Evolutionary conservation across 23 red algal genomes (phyloP).

Genomic region (Gracilaria gracilis): DNA sequence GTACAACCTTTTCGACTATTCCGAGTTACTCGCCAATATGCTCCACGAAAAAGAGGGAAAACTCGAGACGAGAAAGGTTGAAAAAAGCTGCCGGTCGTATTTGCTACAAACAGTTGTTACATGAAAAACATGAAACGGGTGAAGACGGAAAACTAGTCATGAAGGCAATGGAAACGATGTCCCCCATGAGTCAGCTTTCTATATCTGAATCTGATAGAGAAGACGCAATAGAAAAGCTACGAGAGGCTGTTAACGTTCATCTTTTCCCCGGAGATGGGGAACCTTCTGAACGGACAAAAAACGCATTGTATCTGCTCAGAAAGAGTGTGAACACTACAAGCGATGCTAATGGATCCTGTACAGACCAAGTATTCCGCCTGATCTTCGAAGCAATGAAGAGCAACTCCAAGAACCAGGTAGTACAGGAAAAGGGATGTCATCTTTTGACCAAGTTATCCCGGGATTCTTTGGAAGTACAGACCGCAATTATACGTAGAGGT

Average conservation of each 20-base stretch:
- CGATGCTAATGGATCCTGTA: neutral
- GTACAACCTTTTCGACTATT: neutral
- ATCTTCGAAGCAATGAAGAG: slow-evolving; percentile 5
- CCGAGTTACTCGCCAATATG: neutral
- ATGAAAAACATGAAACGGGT: neutral
- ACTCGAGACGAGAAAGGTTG: slow-evolving; percentile 20
- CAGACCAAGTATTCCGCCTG: neutral
- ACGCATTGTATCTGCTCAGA: neutral
- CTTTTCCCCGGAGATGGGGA: neutral
- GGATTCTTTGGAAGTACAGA: slow-evolving; percentile 2
- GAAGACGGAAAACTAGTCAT: neutral
- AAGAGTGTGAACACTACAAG: neutral
- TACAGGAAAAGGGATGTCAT: slow-evolving; percentile 23
- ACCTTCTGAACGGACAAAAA: neutral
- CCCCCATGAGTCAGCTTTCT: neutral
- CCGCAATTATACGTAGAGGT: neutral
- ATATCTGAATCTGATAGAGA: neutral
- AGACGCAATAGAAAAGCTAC: neutral
- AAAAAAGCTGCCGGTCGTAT: neutral
- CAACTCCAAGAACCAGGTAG: neutral
- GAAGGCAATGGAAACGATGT: neutral
- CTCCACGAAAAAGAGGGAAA: neutral
- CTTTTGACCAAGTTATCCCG: slow-evolving; percentile 15
- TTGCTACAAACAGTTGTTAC: neutral
- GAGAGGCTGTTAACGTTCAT: neutral